phyloP scores from a whole-genome alignment of 2,329 filamentous ascomycete genomes.

The Ceratocystis variospora region DNA sequence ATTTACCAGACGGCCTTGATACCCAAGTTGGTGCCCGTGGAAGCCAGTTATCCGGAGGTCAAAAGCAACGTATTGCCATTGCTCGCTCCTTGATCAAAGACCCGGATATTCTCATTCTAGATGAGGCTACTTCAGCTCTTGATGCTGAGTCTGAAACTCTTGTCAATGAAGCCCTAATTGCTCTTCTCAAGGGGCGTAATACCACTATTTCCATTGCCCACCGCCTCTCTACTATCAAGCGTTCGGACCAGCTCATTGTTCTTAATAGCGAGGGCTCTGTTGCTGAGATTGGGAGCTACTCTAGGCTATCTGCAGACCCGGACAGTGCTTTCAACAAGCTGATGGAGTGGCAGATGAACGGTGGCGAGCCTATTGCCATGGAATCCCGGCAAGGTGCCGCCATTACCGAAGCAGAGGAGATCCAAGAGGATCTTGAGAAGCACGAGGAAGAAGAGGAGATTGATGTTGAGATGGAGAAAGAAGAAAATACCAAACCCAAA shows the following conservation, averaged over 20 bases:
- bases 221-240: constrained; percentile 87
- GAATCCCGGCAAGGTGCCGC: constrained; percentile 24
- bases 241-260: constrained; percentile 87
- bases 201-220: constrained; percentile 98
- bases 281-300: constrained; percentile 78
- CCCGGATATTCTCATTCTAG: constrained; percentile 90
- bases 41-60: constrained; percentile 85
- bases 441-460: constrained; percentile 27
- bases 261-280: constrained; percentile 76
- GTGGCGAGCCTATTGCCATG: constrained; percentile 45
- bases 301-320: constrained; percentile 55
- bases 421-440: constrained; percentile 36
- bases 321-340: constrained; percentile 82
- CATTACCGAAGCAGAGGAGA: constrained; percentile 39
- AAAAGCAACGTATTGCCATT: constrained; percentile 97
- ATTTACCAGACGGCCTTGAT: constrained; percentile 90
- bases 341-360: constrained; percentile 98
- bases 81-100: constrained; percentile 87
- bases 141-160: constrained; percentile 95
- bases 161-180: constrained; percentile 77
- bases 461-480: constrained; percentile 22
- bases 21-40: constrained; percentile 86
- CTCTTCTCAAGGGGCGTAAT: constrained; percentile 70
- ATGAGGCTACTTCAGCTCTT: constrained; percentile 89
- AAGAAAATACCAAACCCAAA: constrained; percentile 3